These are phyloP conservation scores for Pseudoscleropodium purum DNA, from an alignment of 225 moss, liverwort and hornwort genomes.

Conservation along the genomic window DNA sequence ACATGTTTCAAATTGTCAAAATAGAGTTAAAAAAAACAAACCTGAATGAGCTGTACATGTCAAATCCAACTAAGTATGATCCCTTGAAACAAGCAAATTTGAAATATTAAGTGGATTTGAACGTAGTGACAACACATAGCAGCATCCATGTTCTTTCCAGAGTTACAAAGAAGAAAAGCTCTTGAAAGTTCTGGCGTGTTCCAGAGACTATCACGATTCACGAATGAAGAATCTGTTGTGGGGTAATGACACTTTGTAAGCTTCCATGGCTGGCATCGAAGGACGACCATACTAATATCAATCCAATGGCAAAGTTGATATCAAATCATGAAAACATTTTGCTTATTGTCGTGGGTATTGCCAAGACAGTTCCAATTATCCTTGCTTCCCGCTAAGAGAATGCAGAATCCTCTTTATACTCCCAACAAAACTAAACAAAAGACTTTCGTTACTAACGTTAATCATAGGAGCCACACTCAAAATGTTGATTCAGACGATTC, in stretches of 20 bases:
- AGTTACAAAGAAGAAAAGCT: neutral
- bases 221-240: neutral
- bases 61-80: neutral
- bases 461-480: neutral
- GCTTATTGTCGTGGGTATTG: neutral
- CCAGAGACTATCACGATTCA: neutral
- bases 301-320: neutral
- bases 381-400: neutral
- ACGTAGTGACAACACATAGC: neutral
- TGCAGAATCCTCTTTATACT: neutral
- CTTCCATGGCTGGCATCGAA: neutral
- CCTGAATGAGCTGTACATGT: neutral
- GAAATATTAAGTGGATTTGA: neutral
- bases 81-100: neutral
- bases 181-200: neutral
- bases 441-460: neutral
- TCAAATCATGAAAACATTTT: neutral
- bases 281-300: neutral
- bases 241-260: neutral
- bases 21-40: no score
- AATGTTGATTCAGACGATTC: neutral
- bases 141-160: neutral
- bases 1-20: neutral
- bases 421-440: neutral
- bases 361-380: neutral